A percentile compares a stretch with the other conserved stretches of the same genome.
phyloP scores from a whole-genome alignment of 2,329 filamentous ascomycete species.

The Cladosporium sp. region DNA sequence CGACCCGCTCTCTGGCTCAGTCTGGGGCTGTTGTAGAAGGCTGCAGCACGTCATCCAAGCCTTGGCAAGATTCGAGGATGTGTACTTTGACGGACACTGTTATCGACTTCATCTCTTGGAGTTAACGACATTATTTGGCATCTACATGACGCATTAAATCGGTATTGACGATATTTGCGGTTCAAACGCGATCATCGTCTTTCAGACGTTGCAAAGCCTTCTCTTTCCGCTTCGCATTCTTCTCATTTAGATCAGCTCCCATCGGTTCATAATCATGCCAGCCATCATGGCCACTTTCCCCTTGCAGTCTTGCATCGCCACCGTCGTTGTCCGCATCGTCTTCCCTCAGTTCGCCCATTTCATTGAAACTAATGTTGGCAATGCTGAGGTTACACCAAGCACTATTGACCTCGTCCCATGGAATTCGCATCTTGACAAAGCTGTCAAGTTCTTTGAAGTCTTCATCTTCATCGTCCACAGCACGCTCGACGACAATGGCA shows the following conservation, averaged over 20 bases:
- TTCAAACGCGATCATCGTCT: background rate
- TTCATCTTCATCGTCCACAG: slow-evolving; percentile 12
- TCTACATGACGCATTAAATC: background rate
- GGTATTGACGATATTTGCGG: background rate
- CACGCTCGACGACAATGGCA: slow-evolving; percentile 16
- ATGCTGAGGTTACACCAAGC: slow-evolving; percentile 22
- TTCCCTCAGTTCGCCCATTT: background rate
- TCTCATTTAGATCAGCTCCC: background rate
- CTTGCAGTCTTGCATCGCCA: background rate
- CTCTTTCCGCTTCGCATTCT: background rate
- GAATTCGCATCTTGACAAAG: slow-evolving; percentile 22
- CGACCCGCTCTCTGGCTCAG: background rate
- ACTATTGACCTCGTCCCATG: slow-evolving; percentile 21
- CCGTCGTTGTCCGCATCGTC: background rate
- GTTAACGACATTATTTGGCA: background rate
- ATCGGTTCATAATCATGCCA: background rate
- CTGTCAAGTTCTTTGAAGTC: background rate
- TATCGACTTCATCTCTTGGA: background rate
- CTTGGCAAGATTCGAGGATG: background rate
- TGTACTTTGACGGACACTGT: background rate
- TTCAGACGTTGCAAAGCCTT: background rate
- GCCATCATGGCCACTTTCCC: background rate
- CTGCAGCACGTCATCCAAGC: background rate
- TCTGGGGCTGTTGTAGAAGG: background rate
- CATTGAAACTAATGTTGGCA: background rate